Evolutionary conservation across 176 grass and related monocot genomes (phyloP).

Genomic region (Guadua angustifolia): DNA sequence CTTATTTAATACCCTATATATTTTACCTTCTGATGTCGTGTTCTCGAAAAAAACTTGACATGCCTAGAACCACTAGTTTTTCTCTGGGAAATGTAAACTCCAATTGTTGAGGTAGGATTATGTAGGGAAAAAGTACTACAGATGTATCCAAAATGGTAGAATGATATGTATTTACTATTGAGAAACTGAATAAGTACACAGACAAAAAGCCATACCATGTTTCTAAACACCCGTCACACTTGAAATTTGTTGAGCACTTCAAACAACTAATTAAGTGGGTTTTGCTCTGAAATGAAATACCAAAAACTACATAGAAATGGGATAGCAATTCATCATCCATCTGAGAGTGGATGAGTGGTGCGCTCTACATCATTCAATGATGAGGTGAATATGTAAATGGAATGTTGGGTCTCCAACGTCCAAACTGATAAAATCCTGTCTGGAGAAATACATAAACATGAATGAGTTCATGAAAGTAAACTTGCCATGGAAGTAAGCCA

Average conservation of each 20-base stretch:
- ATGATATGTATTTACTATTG: not conserved
- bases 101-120: not conserved
- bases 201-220: not conserved
- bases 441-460: too few relatives aligned
- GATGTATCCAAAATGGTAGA: not conserved
- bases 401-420: not conserved
- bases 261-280: not conserved
- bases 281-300: not conserved
- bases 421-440: not conserved
- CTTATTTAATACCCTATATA: not conserved
- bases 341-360: not conserved
- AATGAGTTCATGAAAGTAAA: too few relatives aligned
- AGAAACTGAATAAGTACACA: not conserved
- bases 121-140: not conserved
- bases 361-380: constrained; percentile 11
- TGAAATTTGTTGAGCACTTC: not conserved
- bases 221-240: not conserved
- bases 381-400: not conserved
- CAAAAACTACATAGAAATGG: not conserved
- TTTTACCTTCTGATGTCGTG: not conserved
- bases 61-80: not conserved
- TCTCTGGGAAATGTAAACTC: not conserved
- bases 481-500: too few relatives aligned
- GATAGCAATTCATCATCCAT: not conserved
- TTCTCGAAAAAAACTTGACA: not conserved